Evolutionary conservation across 305 asterid genomes (phyloP), one percentile per base, ranked within the genome.

Genomic region (Nicotiana rustica): DNA sequence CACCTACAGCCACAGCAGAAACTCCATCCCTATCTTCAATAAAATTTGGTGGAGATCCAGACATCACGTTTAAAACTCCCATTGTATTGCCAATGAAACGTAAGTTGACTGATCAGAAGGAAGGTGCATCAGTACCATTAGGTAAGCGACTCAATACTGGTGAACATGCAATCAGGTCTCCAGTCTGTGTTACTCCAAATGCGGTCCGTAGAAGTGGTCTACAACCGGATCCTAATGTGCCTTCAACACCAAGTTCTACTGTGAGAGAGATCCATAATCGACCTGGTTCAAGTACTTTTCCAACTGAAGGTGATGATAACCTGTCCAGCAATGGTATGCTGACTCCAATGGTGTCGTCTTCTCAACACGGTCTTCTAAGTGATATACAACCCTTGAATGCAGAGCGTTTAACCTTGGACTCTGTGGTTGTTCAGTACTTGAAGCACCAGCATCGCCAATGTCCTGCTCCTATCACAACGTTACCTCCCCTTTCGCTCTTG

Each of bases 381-480:
- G 99, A 97, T 8, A 87, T 90, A 36, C 99, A 92, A 81, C 91
- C 92, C 82, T 87, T 91, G 31, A 89, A 82, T 73, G 62, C 89
- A 13, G 99, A 97, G 82, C 90, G 99, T 64, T 86, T 92, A 79
- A 93, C 95, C 33, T 86, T 97, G 89, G 99, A 97, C 85, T 94
- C 99, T 62, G 81, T 97, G 41, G 97, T 94, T 82, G 93, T 97
- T 90, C 99, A 97, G 88, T 95, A 90, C 87, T 90, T 97, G 87
- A 97, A 97, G 89, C 98, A 97, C 85, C 99, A 97, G 82, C 99
- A 97, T 88, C 98, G 98, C 61, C 99, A 97, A 81, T 97, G 99
- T 86, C 92, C 97, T 41, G 98, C 99, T 84, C 99, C 99, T 5
- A 97, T 97, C 85, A 97, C 99, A 66, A 97, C 99, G 68, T 89